Evolutionary conservation across 164 flowering plant genomes (phyloP), one percentile per base, ranked within the genome.

Genomic region (Aristolochia contorta): DNA sequence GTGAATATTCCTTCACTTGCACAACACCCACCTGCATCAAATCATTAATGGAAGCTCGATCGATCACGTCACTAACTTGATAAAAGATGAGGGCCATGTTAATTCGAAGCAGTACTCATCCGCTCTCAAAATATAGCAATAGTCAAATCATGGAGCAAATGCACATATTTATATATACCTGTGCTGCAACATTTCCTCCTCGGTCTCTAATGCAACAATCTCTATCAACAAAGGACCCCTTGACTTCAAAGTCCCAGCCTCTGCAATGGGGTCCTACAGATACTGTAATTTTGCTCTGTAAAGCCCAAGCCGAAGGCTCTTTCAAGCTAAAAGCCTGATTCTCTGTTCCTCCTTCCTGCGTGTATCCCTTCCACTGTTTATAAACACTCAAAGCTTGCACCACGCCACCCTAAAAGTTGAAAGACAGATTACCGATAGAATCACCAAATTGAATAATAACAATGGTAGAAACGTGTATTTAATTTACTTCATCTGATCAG

Each of bases 321-420:
- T 81, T 86, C 24, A 87, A 63, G 51, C 73, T 75, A 64, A 89
- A 92, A 22, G 84, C 83, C 63, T 72, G 27, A 61, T 75, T 84
- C 25, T 79, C 76, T 3, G 58, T 60, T 12, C 89, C 98, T 61
- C 81, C 77, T 32, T 84, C 77, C 0, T 46, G 63, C 45, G 47
- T 56, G 69, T 74, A 92, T 14, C 88, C 96, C 54, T 72, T 84
- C 96, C 96, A 87, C 65, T 78, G 71, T 71, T 54, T 81, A 53
- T 80, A 27, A 5, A 82, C 54, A 74, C 87, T 80, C 43, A 89
- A 12, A 47, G 88, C 93, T 69, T 84, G 79, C 54, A 87, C 69
- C 18, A 79, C 46, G 15, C 85, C 84, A 60, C 82, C 87, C 94
- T 87, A 59, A 48, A 57, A 25, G 0, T 16, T 14, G 21, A 47